Evolutionary conservation across 192 early-diverging fungal genomes (phyloP), one percentile per base, ranked within the genome.

Genomic region (Funneliformis mosseae): DNA sequence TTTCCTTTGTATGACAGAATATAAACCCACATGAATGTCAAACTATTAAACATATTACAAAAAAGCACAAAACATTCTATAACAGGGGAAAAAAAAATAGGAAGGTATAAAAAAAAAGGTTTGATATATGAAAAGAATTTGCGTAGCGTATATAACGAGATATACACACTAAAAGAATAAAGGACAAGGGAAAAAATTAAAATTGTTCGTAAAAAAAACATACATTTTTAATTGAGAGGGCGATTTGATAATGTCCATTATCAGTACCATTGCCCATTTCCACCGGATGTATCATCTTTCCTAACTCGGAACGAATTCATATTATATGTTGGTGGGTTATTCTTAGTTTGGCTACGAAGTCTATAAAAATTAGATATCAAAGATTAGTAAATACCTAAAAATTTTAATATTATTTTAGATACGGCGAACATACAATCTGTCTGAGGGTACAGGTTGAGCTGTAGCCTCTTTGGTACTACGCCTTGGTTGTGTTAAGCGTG

Each of bases 341-440:
- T 79, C 38, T 79, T 79, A 7, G 78, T 71, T 70, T 70, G 67
- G 59, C 68, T 79, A 68, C 78, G 78, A 79, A 79, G 78, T 23
- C 78, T 79, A 3, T 8, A 46, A 45, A 18, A 77, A 27, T 71
- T 76, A 76, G 4, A 27, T 38, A 33, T 41, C 21, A 55, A 55
- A 55, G 1, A 74, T 23, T 33, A 33, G 33, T 33, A 33, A 33
- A 33, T n/a, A n/a, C 33, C 33, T 33, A 0, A 33, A 33, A 33
- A 33, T 33, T 33, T 33, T 33, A 33, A 33, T 33, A 2, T 33
- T 33, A 33, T 2, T 33, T 33, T 33, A 33, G 33, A 33, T 2
- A 33, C 33, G 3, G 33, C 33, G 33, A 46, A 76, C 80, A 28
- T 67, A 81, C 80, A 81, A 64, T 76, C 80, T 41, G 63, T 81